Conservation (phyloP, 1,284 basidiomycete genomes). For the Melampsora larici-populina region DNA sequence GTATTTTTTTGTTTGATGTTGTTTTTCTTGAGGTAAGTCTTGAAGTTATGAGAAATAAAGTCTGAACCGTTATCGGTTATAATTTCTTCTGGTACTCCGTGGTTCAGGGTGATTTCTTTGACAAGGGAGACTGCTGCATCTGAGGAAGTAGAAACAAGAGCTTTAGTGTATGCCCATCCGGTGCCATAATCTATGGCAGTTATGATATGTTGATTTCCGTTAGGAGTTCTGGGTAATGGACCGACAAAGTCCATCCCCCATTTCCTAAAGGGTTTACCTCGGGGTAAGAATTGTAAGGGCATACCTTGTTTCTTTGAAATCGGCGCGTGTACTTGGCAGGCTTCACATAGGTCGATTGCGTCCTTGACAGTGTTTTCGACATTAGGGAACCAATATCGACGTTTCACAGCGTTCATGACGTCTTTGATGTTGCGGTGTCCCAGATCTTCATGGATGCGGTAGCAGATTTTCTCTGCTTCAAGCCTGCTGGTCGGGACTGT, state of each 20-base stretch:
- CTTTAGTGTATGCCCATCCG: constrained; percentile 22
- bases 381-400: not conserved
- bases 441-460: not conserved
- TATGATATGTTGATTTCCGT: constrained; percentile 5
- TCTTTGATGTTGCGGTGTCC: not conserved
- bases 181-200: constrained; percentile 28
- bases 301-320: not conserved
- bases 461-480: too few relatives aligned
- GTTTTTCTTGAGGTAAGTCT: not conserved
- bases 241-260: constrained; percentile 31
- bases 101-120: constrained; percentile 1
- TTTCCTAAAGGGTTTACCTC: not conserved
- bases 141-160: not conserved
- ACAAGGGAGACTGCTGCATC: not conserved
- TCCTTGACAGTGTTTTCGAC: not conserved
- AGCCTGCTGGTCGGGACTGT: too few relatives aligned
- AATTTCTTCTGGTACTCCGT: constrained; percentile 11
- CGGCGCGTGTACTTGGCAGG: not conserved
- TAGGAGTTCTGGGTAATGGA: not conserved
- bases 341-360: not conserved
- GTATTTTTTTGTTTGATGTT: constrained; percentile 13
- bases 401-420: not conserved
- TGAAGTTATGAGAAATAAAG: not conserved
- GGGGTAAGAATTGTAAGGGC: not conserved
- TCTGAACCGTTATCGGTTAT: constrained; percentile 19